Base-by-base conservation (phyloP, 1,139 yeast genomes). In the Magnusiomyces tetraspermus region DNA sequence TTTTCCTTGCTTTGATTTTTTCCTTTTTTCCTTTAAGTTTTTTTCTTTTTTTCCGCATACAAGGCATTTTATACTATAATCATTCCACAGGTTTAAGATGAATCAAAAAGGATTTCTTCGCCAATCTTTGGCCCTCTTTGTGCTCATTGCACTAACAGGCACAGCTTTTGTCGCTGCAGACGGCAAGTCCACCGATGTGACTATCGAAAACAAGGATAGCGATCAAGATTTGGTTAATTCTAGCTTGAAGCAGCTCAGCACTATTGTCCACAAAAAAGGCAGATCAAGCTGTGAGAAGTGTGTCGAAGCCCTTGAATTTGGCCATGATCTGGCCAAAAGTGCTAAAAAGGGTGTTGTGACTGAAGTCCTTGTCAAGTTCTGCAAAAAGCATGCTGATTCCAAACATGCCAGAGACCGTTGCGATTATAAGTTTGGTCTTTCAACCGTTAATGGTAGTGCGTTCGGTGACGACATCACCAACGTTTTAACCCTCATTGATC, bases 401-500 rank as follows among this genome's bases (percentile, higher is more conserved):
- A 53, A 59, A 10, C 24, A 17, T 19, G 50, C 49, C 22, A 37
- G 37, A 23, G 36, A 47, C 13, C 59, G 59, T 21, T 72, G 76
- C 59, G 52, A 60, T 17, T 55, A 65, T 15, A 60, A 60, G 38
- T 72, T 63, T 57, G 64, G 66, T 21, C 63, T 71, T 59, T 65
- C 64, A 50, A 71, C 75, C 1, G 70, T 70, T 37, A 58, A 62
- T n/a, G 48, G 43, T 1, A 58, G 68, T 15, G 53, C 63, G 23
- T 61, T 67, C 13, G 78, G 78, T 31, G 65, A 70, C 41, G 77
- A 76, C 57, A 76, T 76, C 56, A 71, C 75, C 13, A 71, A 73
- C 53, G 61, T 76, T 70, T 61, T 75, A 37, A 69, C 70, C 30
- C 56, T 71, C 46, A 74, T 76, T 70, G 72, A 72, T 54, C 78